These are phyloP conservation scores for Penicillium antarcticum DNA, from an alignment of 495 filamentous ascomycete genomes.

Conservation along the genomic window DNA sequence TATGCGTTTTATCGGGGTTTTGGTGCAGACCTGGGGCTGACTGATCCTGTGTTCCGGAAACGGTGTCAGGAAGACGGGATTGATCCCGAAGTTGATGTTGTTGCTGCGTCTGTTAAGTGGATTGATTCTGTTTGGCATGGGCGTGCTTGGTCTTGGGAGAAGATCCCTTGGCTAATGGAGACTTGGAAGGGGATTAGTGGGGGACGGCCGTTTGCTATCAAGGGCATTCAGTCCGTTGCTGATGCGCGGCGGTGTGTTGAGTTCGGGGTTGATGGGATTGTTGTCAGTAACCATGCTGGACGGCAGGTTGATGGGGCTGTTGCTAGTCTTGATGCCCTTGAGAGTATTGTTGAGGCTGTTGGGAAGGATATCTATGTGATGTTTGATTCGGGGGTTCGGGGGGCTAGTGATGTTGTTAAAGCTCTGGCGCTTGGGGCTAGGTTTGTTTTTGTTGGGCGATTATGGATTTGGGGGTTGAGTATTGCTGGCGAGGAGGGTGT, in stretches of 20 bases:
- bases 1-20: constrained; percentile 61
- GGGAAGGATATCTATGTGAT: constrained; percentile 52
- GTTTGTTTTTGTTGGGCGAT: constrained; percentile 60
- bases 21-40: constrained; percentile 55
- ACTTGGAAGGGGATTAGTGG: constrained; percentile 51
- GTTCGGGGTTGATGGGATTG: constrained; percentile 52
- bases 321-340: constrained; percentile 55
- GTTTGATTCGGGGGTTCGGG: constrained; percentile 60
- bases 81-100: constrained; percentile 46
- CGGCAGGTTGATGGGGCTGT: constrained; percentile 62
- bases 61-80: constrained; percentile 48
- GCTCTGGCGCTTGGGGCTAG: constrained; percentile 62
- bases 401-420: constrained; percentile 57
- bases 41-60: constrained; percentile 56
- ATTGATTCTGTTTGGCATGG: constrained; percentile 67
- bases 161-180: constrained; percentile 51
- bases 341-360: constrained; percentile 62
- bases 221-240: constrained; percentile 53
- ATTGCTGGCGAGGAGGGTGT: constrained; percentile 60
- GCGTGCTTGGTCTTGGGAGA: constrained; percentile 56
- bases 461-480: constrained; percentile 61
- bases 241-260: constrained; percentile 55
- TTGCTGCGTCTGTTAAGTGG: constrained; percentile 55
- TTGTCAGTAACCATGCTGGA: constrained; percentile 60
- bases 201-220: constrained; percentile 53